Conservation (phyloP, 192 early-diverging fungal species). For the Rhizoclosmatium sp. region DNA sequence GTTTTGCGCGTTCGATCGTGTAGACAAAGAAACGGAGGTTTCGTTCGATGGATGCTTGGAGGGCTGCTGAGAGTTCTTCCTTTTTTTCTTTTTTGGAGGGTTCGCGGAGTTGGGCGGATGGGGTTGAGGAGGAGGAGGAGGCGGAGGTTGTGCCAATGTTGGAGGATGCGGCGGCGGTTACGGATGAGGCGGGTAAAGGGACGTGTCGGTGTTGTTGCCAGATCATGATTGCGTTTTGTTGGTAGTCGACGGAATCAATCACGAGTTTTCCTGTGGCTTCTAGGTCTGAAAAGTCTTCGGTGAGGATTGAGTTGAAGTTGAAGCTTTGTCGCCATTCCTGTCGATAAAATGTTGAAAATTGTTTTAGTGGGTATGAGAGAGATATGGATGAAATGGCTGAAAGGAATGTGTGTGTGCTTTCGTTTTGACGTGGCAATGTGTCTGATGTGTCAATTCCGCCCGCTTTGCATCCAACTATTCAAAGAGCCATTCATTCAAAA, state of each 20-base stretch:
- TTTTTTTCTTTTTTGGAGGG: slow-evolving; percentile 16
- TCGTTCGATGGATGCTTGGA: neutral
- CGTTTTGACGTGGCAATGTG: neutral
- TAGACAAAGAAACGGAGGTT: slow-evolving; percentile 42
- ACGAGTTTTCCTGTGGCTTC: slow-evolving; percentile 39
- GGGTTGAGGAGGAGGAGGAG: neutral
- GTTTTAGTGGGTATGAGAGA: neutral
- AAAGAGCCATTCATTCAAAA: too few relatives aligned
- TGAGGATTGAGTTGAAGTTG: slow-evolving; percentile 30
- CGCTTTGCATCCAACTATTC: too few relatives aligned
- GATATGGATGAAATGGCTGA: neutral
- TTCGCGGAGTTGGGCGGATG: neutral
- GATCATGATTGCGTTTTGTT: slow-evolving; percentile 35
- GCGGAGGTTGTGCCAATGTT: neutral
- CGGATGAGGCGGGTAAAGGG: neutral
- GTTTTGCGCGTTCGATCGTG: slow-evolving; percentile 39
- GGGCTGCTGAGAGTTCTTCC: slow-evolving; percentile 2
- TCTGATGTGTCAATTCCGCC: neutral
- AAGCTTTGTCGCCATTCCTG: slow-evolving; percentile 35
- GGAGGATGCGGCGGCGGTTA: neutral
- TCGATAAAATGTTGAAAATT: neutral
- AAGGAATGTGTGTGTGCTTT: neutral
- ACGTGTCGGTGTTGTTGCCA: slow-evolving; percentile 25
- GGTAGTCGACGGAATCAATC: slow-evolving; percentile 21
- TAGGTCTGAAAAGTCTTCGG: slow-evolving; percentile 44